These are phyloP conservation scores for Talaromyces sp. DNA, from an alignment of 2,329 filamentous ascomycete species.

Conservation along the genomic window DNA sequence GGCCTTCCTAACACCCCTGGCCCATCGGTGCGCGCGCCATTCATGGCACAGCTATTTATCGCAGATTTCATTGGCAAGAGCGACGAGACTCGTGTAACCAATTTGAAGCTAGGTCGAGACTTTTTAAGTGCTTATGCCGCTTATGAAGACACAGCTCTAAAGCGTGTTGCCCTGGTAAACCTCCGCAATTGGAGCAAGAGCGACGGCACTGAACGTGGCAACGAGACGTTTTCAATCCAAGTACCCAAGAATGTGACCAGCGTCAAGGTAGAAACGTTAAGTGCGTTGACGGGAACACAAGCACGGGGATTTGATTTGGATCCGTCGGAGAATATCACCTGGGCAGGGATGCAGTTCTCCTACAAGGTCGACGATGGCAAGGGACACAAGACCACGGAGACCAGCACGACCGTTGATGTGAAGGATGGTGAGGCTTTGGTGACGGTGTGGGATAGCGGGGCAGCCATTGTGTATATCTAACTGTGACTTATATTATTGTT, in stretches of 20 bases:
- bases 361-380: conserved; percentile 15
- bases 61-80: conserved; percentile 17
- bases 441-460: no score
- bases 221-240: background rate
- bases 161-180: background rate
- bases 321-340: conserved; percentile 23
- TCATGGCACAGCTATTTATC: conserved; percentile 14
- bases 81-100: conserved; percentile 13
- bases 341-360: conserved; percentile 20
- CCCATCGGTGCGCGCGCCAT: conserved; percentile 15
- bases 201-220: background rate
- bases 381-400: conserved; percentile 5
- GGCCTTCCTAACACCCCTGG: conserved; percentile 8
- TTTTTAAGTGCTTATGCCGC: background rate
- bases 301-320: conserved; percentile 13
- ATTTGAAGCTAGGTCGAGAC: background rate
- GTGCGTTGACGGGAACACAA: conserved; percentile 13
- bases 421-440: background rate
- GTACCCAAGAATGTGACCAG: background rate
- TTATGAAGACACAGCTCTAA: background rate
- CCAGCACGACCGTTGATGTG: background rate
- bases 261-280: conserved; percentile 14
- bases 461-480: no score
- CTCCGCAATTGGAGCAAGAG: background rate
- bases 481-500: no score